Conservation (phyloP, 176 grass and related monocot species). For the sorghum (Sorghum bicolor) region Sorghum_bicolor_NCBIv3 NC_012877.2:5241501-5242000, state of each 20-base stretch:
- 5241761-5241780: conserved; percentile 72
- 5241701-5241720: not conserved
- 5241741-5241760: not conserved
- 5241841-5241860: not conserved
- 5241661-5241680: not conserved
- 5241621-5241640: conserved; percentile 80
- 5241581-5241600: conserved; percentile 58
- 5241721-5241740: not conserved
- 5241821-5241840: conserved; percentile 56
- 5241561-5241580: conserved; percentile 65
- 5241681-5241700: fast-evolving
- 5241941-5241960: not conserved
- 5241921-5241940: not conserved
- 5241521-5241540: not conserved
- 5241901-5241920: too few relatives aligned
- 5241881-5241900: not conserved
- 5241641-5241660: not conserved
- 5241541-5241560: conserved; percentile 30
- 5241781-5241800: conserved; percentile 70
- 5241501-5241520: conserved; percentile 46
- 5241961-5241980: too few relatives aligned
- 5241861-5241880: not conserved
- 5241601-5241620: conserved; percentile 48
- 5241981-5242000: not conserved
- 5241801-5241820: conserved; percentile 67